Conservation (phyloP, 805 yeast genomes). For the Sugiyamaella boreocaroliniensis region DNA sequence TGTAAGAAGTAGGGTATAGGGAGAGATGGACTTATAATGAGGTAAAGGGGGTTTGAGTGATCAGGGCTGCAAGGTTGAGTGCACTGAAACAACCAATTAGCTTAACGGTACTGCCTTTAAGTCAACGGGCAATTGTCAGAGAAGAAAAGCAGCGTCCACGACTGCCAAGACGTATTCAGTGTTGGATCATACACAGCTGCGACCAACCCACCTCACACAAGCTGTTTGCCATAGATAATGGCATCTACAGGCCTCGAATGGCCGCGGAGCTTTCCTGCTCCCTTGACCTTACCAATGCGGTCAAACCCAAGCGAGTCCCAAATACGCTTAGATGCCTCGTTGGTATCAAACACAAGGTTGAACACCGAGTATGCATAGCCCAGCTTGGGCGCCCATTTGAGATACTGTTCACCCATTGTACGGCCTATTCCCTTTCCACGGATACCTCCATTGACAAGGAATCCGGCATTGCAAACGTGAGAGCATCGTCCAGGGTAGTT, state of each 20-base stretch:
- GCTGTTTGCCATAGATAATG: slow-evolving; percentile 62
- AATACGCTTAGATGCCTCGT: slow-evolving; percentile 62
- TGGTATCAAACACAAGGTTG: slow-evolving; percentile 79
- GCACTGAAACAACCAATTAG: too few species aligned
- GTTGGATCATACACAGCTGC: too few species aligned
- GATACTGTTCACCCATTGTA: slow-evolving; percentile 57
- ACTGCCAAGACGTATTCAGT: too few species aligned
- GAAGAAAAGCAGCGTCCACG: too few species aligned
- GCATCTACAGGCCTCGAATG: slow-evolving; percentile 63
- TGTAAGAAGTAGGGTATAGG: too few species aligned
- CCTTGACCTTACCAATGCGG: slow-evolving; percentile 64
- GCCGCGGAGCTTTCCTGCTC: slow-evolving; percentile 70
- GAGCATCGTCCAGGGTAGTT: slow-evolving; percentile 80
- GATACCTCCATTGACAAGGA: slow-evolving; percentile 51
- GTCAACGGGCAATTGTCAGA: too few species aligned
- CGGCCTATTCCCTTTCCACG: slow-evolving; percentile 69
- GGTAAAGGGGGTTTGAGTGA: too few species aligned
- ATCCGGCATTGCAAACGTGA: slow-evolving; percentile 85
- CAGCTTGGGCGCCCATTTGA: slow-evolving; percentile 64
- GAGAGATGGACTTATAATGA: too few species aligned
- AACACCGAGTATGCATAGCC: slow-evolving; percentile 82
- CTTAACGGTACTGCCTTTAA: too few species aligned
- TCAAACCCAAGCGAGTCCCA: slow-evolving; percentile 86
- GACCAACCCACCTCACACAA: slow-evolving; percentile 22
- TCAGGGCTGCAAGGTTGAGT: too few species aligned